Evolutionary conservation across 2,329 filamentous ascomycete species (phyloP), one percentile per base, ranked within the genome.

Genomic region (Epichloe scottii): DNA sequence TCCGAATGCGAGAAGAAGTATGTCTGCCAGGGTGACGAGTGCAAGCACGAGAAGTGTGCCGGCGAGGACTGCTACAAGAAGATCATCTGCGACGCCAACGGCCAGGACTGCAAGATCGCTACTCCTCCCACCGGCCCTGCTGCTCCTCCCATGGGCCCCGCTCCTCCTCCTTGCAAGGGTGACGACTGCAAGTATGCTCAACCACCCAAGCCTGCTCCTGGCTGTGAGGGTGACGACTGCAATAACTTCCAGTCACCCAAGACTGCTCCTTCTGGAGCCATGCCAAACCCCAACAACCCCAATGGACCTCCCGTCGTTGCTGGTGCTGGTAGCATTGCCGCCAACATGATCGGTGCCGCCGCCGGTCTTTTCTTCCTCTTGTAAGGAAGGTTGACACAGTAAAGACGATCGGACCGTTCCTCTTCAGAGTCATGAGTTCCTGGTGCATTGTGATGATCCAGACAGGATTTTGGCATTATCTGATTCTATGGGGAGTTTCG

Each of bases 1-100:
- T 55, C 64, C 4, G 58, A 62, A 49, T 66, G 63, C 58, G 54
- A 57, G 49, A 63, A 64, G 59, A 64, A 67, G 54, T 57, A 61
- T 40, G 57, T 63, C 58, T 69, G 67, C 60, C 56, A 59, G 33
- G 59, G 59, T 42, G 50, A 62, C 10, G 53, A 63, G 23, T 67
- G 60, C 60, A 55, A 58, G 55, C 59, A 63, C 52, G 60, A 62
- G 53, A 51, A 53, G 19, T 68, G 65, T 58, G 46, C 55, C 5
- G 59, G 60, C 54, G 54, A 57, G 17, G 53, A 63, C 34, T 68
- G 67, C 65, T 52, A 60, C 58, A 47, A 55, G 33, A 59, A 62
- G 55, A 48, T 63, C 10, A 54, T 56, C 44, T 65, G 64, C 62
- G 49, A 59, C 37, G 50, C 54, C 55, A 19, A 53, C 6, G 57